Evolutionary conservation across 441 rosid species (phyloP), one percentile per base, ranked within the genome.

Genomic region (Metrosideros polymorpha): DNA sequence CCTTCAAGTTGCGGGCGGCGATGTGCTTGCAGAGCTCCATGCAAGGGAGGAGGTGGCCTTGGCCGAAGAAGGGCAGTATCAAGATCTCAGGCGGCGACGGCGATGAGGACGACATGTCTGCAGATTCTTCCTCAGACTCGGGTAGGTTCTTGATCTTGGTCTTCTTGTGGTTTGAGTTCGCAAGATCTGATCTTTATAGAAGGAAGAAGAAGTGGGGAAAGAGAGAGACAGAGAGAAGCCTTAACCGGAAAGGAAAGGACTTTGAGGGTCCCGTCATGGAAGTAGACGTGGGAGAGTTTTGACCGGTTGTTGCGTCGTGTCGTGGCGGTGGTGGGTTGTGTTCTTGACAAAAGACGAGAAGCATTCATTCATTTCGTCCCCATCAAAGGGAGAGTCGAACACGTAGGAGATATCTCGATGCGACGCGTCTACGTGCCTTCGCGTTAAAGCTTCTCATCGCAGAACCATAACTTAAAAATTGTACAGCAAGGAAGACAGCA

Each of bases 1-100:
- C 84, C 17, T 24, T 51, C 56, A 51, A 1, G 59, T 49, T 54
- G 84, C 84, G 84, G 84, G 84, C 54, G 57, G 57, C 43, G 84
- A 82, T 32, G 54, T 82, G 84, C 55, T 82, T 47, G 84, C 84
- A 82, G 59, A 82, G 84, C 84, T 82, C 84, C 45, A 52, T 82
- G 59, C 56, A 82, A 49, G 84, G 84, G 84, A 49, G 59, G 29
- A 82, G 42, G 84, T 82, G 84, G 84, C 84, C 84, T 52, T 51
- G 84, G 84, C 84, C 84, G 59, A 54, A 82, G 55, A 51, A 51
- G 84, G 84, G 54, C 39, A 82, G 9, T 47, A 82, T 42, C 56
- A 82, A 43, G 35, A 82, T 54, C 59, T 82, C 59, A 25, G 79
- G 79, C 47, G 79, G 47, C 25, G 43, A 5, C 27, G 77, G 25